Evolutionary conservation across 2,329 filamentous ascomycete species (phyloP), one percentile per base, ranked within the genome.

Genomic region (Lachnellula arida): DNA sequence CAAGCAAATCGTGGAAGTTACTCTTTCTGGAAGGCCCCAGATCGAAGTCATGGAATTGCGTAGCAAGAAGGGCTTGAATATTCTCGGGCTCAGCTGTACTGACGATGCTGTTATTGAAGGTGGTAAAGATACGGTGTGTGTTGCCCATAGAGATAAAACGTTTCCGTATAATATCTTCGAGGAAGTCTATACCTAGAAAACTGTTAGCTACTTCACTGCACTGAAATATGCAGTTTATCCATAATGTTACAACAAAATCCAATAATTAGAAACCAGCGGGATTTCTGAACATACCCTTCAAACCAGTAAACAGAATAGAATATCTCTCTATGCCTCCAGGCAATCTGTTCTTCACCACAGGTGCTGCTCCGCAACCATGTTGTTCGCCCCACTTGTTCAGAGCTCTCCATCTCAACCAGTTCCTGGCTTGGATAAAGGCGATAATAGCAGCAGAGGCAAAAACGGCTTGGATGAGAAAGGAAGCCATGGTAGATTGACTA

Each of bases 81-180:
- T 70, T 70, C 48, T 65, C 60, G 28, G 68, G 68, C 12, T 71
- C 65, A 42, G 48, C 70, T 0, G 79, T 83, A 43, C 74, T 66
- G 53, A 82, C 61, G 57, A 77, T 71, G 1, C 74, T 73, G 34
- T 22, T 39, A 28, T 60, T 55, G 43, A 63, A 55, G 3, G 53
- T 17, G n/a, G 44, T 43, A 22, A 57, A 17, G 14, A 56, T 49
- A 4, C 57, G 57, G 32, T 54, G 61, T 3, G 65, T 65, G 7
- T 57, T 19, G 17, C 57, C 53, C 46, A 62, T 59, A 15, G 55
- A 32, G 19, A n/a, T 51, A 28, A 39, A 57, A 22, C 59, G 54
- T 11, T 40, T 23, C 8, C 54, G 43, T 5, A 63, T 47, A 5
- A 63, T 25, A 19, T 65, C 64, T 25, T 68, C 60, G 11, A 68